Conservation (phyloP, 2,329 filamentous ascomycete genomes). For the Helotiales sp. region DNA sequence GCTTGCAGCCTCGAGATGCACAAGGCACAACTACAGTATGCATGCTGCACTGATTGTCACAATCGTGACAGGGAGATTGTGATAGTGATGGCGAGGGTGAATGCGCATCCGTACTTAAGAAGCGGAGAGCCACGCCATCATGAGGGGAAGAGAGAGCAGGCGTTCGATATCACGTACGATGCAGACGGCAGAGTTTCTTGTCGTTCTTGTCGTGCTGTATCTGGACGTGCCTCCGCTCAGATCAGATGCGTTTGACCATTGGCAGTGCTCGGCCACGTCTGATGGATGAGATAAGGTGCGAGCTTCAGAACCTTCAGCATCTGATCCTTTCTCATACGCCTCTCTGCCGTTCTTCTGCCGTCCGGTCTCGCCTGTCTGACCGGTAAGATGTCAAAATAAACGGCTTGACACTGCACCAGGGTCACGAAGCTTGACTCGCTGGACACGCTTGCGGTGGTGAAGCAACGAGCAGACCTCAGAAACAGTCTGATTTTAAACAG, state of each 20-base stretch:
- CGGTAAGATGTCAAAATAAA: too few species aligned
- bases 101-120: neutral
- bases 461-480: neutral
- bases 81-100: neutral
- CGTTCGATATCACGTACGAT: neutral
- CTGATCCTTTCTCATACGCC: neutral
- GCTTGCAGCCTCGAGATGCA: neutral
- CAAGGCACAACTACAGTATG: too few species aligned
- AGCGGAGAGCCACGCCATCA: neutral
- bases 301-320: too few species aligned
- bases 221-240: neutral
- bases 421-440: neutral
- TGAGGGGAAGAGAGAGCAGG: neutral
- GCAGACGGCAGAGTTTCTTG: neutral
- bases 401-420: neutral
- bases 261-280: neutral
- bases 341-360: too few species aligned
- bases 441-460: neutral
- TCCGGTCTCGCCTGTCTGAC: slow-evolving; percentile 5
- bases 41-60: neutral
- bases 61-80: neutral
- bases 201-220: neutral
- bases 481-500: slow-evolving; percentile 1
- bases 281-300: neutral
- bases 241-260: neutral